phyloP scores from a whole-genome alignment of 306 rosid species.

The Begonia peltatifolia region DNA sequence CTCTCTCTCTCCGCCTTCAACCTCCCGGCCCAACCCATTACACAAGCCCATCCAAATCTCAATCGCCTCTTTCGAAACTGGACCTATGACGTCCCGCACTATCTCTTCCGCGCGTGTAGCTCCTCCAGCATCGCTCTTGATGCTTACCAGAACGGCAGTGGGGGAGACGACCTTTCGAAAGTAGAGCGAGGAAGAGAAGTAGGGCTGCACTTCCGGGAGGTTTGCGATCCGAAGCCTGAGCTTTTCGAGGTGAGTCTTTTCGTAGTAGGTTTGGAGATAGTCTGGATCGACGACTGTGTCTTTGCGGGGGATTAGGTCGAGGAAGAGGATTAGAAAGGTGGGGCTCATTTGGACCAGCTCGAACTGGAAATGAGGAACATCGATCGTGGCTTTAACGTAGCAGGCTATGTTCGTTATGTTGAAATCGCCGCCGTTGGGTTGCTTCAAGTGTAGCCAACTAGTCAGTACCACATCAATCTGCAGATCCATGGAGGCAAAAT shows the following conservation, averaged over 20 bases:
- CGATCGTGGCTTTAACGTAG: conserved; percentile 12
- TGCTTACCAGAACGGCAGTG: conserved; percentile 12
- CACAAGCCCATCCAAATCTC: conserved; percentile 15
- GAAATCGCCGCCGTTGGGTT: conserved; percentile 13
- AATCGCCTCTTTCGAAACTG: conserved; percentile 10
- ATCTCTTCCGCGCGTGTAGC: conserved; percentile 6
- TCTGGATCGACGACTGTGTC: conserved; percentile 11
- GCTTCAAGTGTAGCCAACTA: conserved; percentile 19
- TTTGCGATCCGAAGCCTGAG: neutral
- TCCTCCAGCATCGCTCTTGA: conserved; percentile 9
- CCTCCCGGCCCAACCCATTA: conserved; percentile 2
- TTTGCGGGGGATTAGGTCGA: conserved; percentile 13
- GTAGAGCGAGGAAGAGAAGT: conserved; percentile 18
- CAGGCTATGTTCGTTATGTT: conserved; percentile 17
- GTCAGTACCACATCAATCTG: conserved; percentile 16
- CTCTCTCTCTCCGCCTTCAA: conserved; percentile 6
- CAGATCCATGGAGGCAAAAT: neutral
- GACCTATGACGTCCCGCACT: conserved; percentile 1
- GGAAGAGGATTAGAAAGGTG: conserved; percentile 15
- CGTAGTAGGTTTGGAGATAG: conserved; percentile 14
- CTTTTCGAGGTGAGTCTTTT: conserved; percentile 8
- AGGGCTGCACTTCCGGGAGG: conserved; percentile 9
- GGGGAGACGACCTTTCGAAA: conserved; percentile 14
- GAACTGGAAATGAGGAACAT: conserved; percentile 18
- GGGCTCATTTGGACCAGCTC: conserved; percentile 18